Percentiles rank a stretch among this genome's conserved stretches.
Evolutionary conservation across 2,329 filamentous ascomycete genomes (phyloP).

Genomic region (Canariomyces notabilis): DNA sequence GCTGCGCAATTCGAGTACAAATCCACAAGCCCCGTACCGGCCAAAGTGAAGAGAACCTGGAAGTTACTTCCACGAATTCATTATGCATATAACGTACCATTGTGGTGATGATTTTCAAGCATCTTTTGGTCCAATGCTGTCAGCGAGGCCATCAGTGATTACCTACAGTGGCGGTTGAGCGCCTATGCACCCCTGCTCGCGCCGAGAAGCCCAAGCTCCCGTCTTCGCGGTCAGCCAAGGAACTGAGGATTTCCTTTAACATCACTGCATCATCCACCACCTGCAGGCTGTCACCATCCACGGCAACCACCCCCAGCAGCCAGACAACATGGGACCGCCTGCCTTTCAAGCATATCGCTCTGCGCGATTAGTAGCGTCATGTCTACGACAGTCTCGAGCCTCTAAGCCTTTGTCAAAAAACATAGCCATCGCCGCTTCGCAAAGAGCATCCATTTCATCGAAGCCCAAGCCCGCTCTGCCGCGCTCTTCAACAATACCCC

Average conservation of each 20-base stretch:
- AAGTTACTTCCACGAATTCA: too few species aligned
- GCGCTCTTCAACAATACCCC: conserved; percentile 2
- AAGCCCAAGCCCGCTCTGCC: not conserved
- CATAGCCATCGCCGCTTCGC: conserved; percentile 1
- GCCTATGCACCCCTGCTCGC: not conserved
- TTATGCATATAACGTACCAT: too few species aligned
- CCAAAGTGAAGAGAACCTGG: too few species aligned
- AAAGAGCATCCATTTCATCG: not conserved
- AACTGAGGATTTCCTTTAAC: conserved; percentile 7
- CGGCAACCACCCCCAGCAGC: not conserved
- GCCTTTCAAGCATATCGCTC: conserved; percentile 21
- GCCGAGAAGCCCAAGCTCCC: conserved; percentile 6
- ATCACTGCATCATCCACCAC: not conserved
- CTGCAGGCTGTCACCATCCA: conserved; percentile 8
- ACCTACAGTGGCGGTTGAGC: too few species aligned
- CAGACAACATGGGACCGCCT: conserved; percentile 22
- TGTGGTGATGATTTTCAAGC: too few species aligned
- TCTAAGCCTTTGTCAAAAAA: not conserved
- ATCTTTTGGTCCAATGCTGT: too few species aligned
- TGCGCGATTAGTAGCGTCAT: conserved; percentile 12
- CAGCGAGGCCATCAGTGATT: too few species aligned
- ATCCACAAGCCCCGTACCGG: too few species aligned
- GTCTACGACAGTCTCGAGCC: conserved; percentile 6
- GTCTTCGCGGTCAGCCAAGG: conserved; percentile 2
- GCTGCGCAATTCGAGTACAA: not conserved